Percentiles rank a stretch among this genome's conserved stretches.
These are phyloP conservation scores for Stereum hirsutum DNA, from an alignment of 1,284 basidiomycete genomes.

Conservation along the genomic window DNA sequence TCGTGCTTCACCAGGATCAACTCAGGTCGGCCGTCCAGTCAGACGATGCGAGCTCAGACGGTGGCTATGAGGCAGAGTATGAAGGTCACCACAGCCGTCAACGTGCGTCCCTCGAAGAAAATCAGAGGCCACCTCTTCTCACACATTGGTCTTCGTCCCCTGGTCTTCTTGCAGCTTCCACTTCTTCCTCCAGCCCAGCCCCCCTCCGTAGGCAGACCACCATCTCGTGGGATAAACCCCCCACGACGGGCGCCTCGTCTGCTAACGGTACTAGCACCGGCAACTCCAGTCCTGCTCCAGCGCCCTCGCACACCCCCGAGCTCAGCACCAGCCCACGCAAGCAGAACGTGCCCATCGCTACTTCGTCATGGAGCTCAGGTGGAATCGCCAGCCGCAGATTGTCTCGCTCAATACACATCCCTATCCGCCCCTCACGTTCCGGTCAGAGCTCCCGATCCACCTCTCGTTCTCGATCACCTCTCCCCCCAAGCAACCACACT, in stretches of 20 bases:
- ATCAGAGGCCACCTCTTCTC: conserved; percentile 30
- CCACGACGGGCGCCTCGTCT: conserved; percentile 25
- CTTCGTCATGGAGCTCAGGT: conserved; percentile 48
- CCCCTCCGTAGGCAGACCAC: conserved; percentile 58
- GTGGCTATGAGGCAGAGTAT: conserved; percentile 69
- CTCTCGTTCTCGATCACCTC: conserved; percentile 90
- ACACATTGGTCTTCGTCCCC: conserved; percentile 47
- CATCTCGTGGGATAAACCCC: conserved; percentile 56
- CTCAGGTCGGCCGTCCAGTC: conserved; percentile 44
- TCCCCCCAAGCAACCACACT: conserved; percentile 59
- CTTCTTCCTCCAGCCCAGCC: conserved; percentile 52
- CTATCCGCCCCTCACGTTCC: conserved; percentile 57
- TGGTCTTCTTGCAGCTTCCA: conserved; percentile 49
- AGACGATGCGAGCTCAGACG: conserved; percentile 69
- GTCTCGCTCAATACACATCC: conserved; percentile 75
- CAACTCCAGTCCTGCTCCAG: conserved; percentile 48
- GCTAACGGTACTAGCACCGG: too few relatives aligned
- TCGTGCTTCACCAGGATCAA: conserved; percentile 46
- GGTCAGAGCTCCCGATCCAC: conserved; percentile 89
- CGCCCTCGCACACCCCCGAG: conserved; percentile 48
- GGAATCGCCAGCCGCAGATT: conserved; percentile 59
- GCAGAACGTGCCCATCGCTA: conserved; percentile 33
- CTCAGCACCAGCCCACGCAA: conserved; percentile 51
- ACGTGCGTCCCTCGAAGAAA: conserved; percentile 53
- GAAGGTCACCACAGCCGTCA: conserved; percentile 67